Evolutionary conservation across 2,329 filamentous ascomycete genomes (phyloP).

Genomic region (Claviceps digitariae): DNA sequence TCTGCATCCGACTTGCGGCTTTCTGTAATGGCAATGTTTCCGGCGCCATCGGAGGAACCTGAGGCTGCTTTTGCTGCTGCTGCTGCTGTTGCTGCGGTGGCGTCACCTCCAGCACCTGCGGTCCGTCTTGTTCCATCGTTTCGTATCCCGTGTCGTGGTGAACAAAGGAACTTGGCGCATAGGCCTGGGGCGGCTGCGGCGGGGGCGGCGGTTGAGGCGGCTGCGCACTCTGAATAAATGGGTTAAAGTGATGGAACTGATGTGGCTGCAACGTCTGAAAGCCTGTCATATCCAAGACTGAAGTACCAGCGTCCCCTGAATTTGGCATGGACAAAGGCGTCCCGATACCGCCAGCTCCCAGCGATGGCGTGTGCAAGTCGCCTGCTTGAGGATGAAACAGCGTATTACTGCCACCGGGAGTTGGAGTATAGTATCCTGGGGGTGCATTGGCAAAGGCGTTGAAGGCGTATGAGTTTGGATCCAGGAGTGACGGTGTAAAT

Average conservation of each 20-base stretch:
- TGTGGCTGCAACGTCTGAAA: slow-evolving; percentile 52
- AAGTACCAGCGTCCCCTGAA: slow-evolving; percentile 43
- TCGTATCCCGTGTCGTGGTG: slow-evolving; percentile 73
- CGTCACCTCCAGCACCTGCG: slow-evolving; percentile 45
- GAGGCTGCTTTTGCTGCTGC: no score
- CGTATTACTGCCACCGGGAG: slow-evolving; percentile 65
- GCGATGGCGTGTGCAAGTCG: slow-evolving; percentile 72
- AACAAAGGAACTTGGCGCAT: slow-evolving; percentile 66
- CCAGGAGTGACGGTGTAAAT: slow-evolving; percentile 79
- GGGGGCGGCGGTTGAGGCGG: slow-evolving; percentile 28
- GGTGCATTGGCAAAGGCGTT: slow-evolving; percentile 65
- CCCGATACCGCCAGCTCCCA: slow-evolving; percentile 60
- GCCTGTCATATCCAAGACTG: slow-evolving; percentile 50
- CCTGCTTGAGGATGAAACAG: slow-evolving; percentile 73
- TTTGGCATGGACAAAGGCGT: slow-evolving; percentile 72
- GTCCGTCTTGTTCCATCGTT: slow-evolving; percentile 61
- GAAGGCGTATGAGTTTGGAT: slow-evolving; percentile 74
- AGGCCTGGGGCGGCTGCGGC: slow-evolving; percentile 42
- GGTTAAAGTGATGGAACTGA: slow-evolving; percentile 53
- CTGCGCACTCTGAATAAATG: slow-evolving; percentile 51
- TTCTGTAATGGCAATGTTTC: slow-evolving; percentile 25
- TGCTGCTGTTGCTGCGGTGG: slow-evolving; percentile 35
- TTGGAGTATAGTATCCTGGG: slow-evolving; percentile 77
- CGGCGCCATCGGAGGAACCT: slow-evolving; percentile 40
- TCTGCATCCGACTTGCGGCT: slow-evolving; percentile 31